These are phyloP conservation scores for Trifolium dubium DNA, from an alignment of 306 rosid genomes.

Conservation along the genomic window DNA sequence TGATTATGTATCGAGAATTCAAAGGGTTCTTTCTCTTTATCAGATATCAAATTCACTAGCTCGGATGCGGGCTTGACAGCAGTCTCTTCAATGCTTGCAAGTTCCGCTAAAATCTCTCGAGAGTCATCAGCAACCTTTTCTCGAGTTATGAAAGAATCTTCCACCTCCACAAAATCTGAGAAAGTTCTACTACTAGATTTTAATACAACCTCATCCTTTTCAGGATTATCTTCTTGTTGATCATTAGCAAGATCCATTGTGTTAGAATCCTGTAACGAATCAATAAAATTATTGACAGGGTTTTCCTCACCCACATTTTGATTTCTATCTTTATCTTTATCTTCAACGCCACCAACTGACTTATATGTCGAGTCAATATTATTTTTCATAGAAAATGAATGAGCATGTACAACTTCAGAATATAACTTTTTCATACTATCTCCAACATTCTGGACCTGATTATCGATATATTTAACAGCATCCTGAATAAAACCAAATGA, in stretches of 20 bases:
- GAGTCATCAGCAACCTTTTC: slow-evolving; percentile 43
- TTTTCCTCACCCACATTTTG: slow-evolving; percentile 45
- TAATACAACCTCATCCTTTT: slow-evolving; percentile 33
- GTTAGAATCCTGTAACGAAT: slow-evolving; percentile 39
- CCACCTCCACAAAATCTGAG: slow-evolving; percentile 38
- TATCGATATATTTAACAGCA: slow-evolving; percentile 72
- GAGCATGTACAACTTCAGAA: slow-evolving; percentile 63
- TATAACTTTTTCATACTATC: slow-evolving; percentile 67
- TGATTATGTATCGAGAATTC: slow-evolving; percentile 21
- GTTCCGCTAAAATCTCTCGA: slow-evolving; percentile 33
- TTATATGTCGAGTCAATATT: slow-evolving; percentile 36
- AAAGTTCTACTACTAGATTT: slow-evolving; percentile 28
- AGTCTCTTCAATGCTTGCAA: slow-evolving; percentile 29
- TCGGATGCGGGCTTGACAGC: slow-evolving; percentile 11
- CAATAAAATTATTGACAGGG: slow-evolving; percentile 31
- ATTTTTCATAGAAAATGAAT: slow-evolving; percentile 39
- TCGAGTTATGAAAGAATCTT: slow-evolving; percentile 31
- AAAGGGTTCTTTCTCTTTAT: slow-evolving; percentile 25
- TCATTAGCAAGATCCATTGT: slow-evolving; percentile 39
- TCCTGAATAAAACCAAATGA: slow-evolving; percentile 56
- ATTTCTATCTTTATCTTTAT: slow-evolving; percentile 35
- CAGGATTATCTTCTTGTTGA: slow-evolving; percentile 42
- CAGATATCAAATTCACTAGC: slow-evolving; percentile 18
- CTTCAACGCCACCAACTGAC: slow-evolving; percentile 29
- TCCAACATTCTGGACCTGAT: slow-evolving; percentile 70